phyloP scores from a whole-genome alignment of 2,329 filamentous ascomycete species.

The Aspergillus chevalieri region DNA sequence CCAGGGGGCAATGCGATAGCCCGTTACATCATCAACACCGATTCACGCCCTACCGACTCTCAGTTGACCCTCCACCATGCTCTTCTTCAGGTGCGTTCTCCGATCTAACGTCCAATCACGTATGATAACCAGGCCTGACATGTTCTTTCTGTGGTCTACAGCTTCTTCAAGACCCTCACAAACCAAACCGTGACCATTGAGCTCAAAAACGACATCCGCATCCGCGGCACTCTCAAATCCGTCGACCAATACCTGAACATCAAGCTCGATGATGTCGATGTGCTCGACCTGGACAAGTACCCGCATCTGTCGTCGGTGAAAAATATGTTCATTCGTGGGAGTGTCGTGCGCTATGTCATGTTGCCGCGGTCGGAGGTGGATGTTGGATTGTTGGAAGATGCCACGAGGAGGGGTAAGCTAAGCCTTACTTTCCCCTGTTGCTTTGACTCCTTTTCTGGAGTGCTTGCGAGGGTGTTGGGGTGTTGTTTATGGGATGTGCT shows the following conservation, averaged over 20 bases:
- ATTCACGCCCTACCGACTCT: neutral
- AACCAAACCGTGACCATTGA: slow-evolving; percentile 96
- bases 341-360: slow-evolving; percentile 88
- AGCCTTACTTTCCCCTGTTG: neutral
- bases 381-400: slow-evolving; percentile 80
- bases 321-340: slow-evolving; percentile 92
- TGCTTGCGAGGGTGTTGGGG: neutral
- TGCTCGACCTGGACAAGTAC: slow-evolving; percentile 89
- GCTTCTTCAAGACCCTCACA: slow-evolving; percentile 98
- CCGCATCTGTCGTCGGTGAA: slow-evolving; percentile 87
- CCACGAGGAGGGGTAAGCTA: slow-evolving; percentile 72
- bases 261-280: slow-evolving; percentile 91
- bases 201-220: slow-evolving; percentile 98
- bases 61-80: slow-evolving; percentile 33
- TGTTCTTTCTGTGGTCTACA: slow-evolving; percentile 33
- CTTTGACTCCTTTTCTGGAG: neutral
- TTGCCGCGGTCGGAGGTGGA: slow-evolving; percentile 77
- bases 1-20: slow-evolving; percentile 9
- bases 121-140: neutral
- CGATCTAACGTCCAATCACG: neutral
- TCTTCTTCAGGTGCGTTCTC: slow-evolving; percentile 47
- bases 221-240: slow-evolving; percentile 90
- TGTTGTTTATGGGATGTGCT: slow-evolving; percentile 3
- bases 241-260: slow-evolving; percentile 99
- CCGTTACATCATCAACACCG: slow-evolving; percentile 1